Evolutionary conservation across 2,329 filamentous ascomycete genomes (phyloP).

Genomic region (Penicillium sp.): DNA sequence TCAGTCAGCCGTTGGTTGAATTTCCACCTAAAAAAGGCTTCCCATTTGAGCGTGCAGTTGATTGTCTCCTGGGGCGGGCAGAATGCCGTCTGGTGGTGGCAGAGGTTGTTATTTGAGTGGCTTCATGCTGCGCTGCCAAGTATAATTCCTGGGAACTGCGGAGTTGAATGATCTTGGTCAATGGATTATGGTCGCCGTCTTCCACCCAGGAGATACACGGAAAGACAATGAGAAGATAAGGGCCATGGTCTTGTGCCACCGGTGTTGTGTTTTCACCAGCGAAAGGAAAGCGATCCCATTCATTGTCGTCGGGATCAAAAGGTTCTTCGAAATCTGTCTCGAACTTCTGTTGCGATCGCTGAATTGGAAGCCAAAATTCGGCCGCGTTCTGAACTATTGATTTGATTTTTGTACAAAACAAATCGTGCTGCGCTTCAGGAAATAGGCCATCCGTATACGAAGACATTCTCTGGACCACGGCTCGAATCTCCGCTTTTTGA

Average conservation of each 20-base stretch:
- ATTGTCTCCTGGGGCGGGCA: slow-evolving; percentile 9
- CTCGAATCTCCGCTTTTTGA: too few species aligned
- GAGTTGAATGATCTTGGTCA: slow-evolving; percentile 14
- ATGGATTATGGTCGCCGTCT: slow-evolving; percentile 6
- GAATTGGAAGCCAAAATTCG: slow-evolving; percentile 16
- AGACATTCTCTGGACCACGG: too few species aligned
- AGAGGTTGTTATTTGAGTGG: slow-evolving; percentile 5
- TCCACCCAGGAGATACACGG: slow-evolving; percentile 11
- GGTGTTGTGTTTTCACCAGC: slow-evolving; percentile 6
- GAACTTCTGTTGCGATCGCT: slow-evolving; percentile 14
- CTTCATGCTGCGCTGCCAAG: slow-evolving; percentile 10
- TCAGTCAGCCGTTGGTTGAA: neutral
- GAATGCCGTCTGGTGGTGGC: neutral
- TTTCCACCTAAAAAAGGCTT: slow-evolving; percentile 15
- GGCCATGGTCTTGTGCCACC: slow-evolving; percentile 4
- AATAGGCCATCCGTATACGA: too few species aligned
- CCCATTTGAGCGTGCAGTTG: slow-evolving; percentile 8
- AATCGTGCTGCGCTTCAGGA: too few species aligned
- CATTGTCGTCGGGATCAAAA: slow-evolving; percentile 10
- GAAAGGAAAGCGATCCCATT: slow-evolving; percentile 13
- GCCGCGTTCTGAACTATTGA: neutral
- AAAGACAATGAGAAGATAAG: slow-evolving; percentile 15
- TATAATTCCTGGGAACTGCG: slow-evolving; percentile 9
- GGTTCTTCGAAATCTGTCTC: slow-evolving; percentile 16
- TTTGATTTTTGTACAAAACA: too few species aligned